Conservation (phyloP, 2,329 filamentous ascomycete genomes). For the Fusarium setosum region DNA sequence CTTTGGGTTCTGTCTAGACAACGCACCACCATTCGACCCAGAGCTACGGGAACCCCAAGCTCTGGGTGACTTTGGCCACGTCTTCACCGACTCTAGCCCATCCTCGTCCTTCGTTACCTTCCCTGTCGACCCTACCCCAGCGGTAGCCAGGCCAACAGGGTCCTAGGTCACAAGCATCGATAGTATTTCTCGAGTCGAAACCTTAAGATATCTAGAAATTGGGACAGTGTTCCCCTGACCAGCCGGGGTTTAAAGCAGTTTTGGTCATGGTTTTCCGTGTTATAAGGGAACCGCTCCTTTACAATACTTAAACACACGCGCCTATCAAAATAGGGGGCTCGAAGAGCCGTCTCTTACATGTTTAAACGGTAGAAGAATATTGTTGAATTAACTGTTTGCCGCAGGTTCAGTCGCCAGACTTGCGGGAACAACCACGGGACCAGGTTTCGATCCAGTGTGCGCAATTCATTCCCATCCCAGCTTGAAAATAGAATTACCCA, state of each 20-base stretch:
- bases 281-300: not conserved
- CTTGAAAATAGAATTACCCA: too few relatives aligned
- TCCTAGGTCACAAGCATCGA: not conserved
- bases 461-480: too few relatives aligned
- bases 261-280: not conserved
- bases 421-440: not conserved
- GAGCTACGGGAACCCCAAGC: not conserved
- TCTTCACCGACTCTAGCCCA: not conserved
- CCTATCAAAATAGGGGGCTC: not conserved
- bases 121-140: not conserved
- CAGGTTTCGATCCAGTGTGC: too few relatives aligned
- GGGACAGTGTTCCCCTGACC: not conserved
- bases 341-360: not conserved
- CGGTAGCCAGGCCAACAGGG: not conserved
- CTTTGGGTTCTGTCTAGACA: not conserved
- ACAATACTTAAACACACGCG: not conserved
- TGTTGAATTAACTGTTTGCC: not conserved
- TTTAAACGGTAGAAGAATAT: not conserved
- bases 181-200: not conserved
- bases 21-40: conserved; percentile 3
- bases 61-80: not conserved
- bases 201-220: not conserved
- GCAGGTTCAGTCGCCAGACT: not conserved
- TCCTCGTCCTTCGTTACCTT: not conserved
- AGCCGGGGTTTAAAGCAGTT: not conserved